These are phyloP conservation scores for Leishmania turanica DNA, from an alignment of 208 protist genomes.

Conservation along the genomic window DNA sequence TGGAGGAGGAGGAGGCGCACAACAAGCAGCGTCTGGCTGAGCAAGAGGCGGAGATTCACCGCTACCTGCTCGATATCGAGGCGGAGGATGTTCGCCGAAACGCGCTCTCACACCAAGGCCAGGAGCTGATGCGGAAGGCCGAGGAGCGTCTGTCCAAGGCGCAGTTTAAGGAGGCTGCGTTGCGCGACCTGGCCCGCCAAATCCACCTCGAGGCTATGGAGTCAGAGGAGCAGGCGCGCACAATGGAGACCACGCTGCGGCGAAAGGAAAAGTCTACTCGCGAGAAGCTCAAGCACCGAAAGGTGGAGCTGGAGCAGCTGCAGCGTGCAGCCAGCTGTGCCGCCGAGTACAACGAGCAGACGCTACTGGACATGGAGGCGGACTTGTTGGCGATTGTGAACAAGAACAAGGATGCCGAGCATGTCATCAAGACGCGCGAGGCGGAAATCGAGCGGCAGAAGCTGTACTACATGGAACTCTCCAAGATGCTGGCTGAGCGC, in stretches of 20 bases:
- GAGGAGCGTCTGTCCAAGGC: constrained; percentile 49
- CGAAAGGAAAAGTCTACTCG: constrained; percentile 34
- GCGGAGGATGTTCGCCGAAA: constrained; percentile 52
- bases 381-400: constrained; percentile 47
- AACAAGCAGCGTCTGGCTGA: constrained; percentile 41
- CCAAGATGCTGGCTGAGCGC: constrained; percentile 67
- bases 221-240: constrained; percentile 43
- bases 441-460: constrained; percentile 57
- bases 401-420: constrained; percentile 59
- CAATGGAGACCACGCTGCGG: constrained; percentile 45
- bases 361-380: constrained; percentile 54
- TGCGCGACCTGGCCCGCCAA: constrained; percentile 48
- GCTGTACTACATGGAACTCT: constrained; percentile 60
- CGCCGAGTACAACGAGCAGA: constrained; percentile 49
- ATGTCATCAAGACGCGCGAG: constrained; percentile 45
- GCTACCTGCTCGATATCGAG: constrained; percentile 62
- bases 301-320: constrained; percentile 45
- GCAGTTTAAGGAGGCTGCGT: constrained; percentile 43
- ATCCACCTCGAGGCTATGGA: constrained; percentile 46
- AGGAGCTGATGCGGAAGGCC: constrained; percentile 44
- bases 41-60: constrained; percentile 60
- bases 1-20: constrained; percentile 42
- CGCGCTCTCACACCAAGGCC: constrained; percentile 40
- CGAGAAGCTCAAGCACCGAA: constrained; percentile 40
- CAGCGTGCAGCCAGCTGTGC: constrained; percentile 30